Base-by-base conservation (phyloP, 129 eudicot genomes). In the Cynara cardunculus region DNA sequence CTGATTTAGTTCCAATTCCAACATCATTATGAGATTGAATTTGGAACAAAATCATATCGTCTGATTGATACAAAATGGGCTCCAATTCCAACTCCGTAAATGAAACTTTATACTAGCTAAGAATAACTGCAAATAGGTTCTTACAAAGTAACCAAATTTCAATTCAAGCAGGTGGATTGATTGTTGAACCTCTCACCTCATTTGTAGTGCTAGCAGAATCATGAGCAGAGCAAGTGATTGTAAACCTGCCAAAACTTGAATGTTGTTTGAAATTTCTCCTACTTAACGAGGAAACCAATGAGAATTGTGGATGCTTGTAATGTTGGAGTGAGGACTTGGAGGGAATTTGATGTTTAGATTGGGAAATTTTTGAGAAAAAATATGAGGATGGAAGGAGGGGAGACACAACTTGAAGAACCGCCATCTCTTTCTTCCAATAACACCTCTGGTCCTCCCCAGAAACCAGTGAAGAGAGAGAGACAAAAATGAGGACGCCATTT, bases 171-270 rank as follows among this genome's bases (percentile, higher is more conserved):
- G 3, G 66, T 0, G 7, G 64, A 74, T 7, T 25, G 56, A 44
- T 44, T 44, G 71, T 16, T 26, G 70, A 25, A 27, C 16, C 21
- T 67, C 86, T 62, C 28, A 90, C 94, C 94, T 87, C 68, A 13
- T 39, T 62, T 8, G 74, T 70, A 83, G 65, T 37, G 10, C 25
- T 69, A 66, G 85, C 37, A 66, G 69, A 74, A 46, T 80, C 35
- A 71, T 76, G 76, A 21, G 85, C 83, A 69, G 94, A 90, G 75
- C 90, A 93, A 79, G 76, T 70, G 77, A 89, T 82, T 80, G 78
- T 76, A 25, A 71, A 88, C 19, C 53, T 26, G 67, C 26, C 31
- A 77, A 46, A 12, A 26, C 69, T 78, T 25, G 82, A 53, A 39
- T 32, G 73, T n/a, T 65, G 80, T 49, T 73, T 78, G 61, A 68